These are phyloP conservation scores for Asterochloris sp. DNA, from an alignment of 139 green algal genomes.

Conservation along the genomic window DNA sequence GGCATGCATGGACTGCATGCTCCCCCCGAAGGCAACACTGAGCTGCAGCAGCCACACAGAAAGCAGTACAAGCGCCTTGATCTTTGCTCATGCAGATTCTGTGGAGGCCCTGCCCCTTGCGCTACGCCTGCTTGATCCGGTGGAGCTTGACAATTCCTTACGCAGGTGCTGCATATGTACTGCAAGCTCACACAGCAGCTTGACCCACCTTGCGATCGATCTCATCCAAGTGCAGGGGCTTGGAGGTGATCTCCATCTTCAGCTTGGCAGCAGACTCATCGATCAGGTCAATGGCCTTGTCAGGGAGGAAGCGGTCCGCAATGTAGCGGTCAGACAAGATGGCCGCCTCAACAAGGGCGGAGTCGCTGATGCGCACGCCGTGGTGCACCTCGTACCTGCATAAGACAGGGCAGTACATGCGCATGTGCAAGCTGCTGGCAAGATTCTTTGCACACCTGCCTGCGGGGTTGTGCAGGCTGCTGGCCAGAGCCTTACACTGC, in stretches of 20 bases:
- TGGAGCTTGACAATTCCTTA: background rate
- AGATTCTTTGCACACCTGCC: constrained; percentile 10
- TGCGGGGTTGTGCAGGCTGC: no score
- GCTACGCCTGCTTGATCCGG: no score
- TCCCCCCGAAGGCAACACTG: no score
- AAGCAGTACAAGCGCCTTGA: background rate
- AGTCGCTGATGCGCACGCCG: constrained; percentile 93
- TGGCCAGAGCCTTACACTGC: background rate
- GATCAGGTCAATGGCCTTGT: constrained; percentile 53
- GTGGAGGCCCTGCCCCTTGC: no score
- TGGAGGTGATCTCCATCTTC: constrained; percentile 99
- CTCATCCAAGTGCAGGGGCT: constrained; percentile 93
- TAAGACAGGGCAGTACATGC: background rate
- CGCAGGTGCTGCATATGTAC: background rate
- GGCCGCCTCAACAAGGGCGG: constrained; percentile 93
- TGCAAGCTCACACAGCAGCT: background rate
- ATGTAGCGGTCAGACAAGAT: constrained; percentile 95
- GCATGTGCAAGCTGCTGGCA: background rate
- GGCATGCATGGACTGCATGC: no score
- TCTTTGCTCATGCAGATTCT: no score
- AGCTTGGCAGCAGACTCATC: constrained; percentile 96
- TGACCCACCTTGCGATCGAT: constrained; percentile 76
- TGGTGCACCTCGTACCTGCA: constrained; percentile 95
- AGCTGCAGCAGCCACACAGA: background rate
- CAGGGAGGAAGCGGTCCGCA: constrained; percentile 83